Conservation (phyloP, 202 grass and related monocot genomes). For the Carex sylvatica region DNA sequence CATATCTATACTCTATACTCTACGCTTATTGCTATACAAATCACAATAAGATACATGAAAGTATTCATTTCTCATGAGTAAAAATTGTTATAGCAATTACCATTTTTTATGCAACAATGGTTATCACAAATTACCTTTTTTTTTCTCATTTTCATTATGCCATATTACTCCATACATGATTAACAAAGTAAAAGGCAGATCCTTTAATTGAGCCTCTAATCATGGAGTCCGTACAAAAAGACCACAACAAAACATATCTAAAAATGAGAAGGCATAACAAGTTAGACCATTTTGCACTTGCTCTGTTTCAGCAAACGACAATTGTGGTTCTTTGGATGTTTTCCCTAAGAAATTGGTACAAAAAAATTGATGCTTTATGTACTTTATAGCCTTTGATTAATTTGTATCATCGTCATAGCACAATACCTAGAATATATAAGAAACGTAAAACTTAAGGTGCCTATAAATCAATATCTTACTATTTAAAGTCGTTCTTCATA, state of each 20-base stretch:
- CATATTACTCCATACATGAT: background rate
- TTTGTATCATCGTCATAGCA: background rate
- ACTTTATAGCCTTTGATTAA: no score
- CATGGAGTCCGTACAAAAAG: slow-evolving; percentile 6
- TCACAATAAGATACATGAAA: background rate
- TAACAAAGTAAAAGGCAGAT: background rate
- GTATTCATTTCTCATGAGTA: background rate
- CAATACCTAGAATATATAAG: background rate
- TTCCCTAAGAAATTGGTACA: background rate
- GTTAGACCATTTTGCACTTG: slow-evolving; percentile 24
- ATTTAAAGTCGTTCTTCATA: background rate
- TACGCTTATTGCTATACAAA: no score
- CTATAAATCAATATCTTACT: background rate
- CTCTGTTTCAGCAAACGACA: background rate
- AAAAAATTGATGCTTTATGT: background rate
- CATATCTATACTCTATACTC: no score
- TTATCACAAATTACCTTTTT: background rate
- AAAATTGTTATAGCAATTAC: background rate
- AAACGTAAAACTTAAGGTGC: background rate
- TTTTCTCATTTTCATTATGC: background rate
- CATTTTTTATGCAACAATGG: background rate
- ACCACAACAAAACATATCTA: background rate
- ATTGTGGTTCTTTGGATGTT: background rate
- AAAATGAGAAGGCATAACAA: background rate
- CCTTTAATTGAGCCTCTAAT: slow-evolving; percentile 20